Base-by-base conservation (phyloP, 1,139 yeast genomes). In the Blastobotrys serpentis region DNA sequence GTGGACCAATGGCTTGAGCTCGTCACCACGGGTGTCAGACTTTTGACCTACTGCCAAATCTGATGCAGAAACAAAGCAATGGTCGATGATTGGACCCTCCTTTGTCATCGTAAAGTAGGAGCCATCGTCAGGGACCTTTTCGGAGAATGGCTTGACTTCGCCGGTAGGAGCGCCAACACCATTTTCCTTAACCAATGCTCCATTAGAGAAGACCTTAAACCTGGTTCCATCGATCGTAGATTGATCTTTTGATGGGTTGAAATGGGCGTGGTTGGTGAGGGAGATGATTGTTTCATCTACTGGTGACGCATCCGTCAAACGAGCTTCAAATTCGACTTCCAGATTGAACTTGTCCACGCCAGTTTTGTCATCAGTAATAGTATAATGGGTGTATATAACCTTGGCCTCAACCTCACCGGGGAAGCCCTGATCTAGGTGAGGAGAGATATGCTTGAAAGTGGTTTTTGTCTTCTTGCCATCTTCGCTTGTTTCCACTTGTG, bases 201-300 rank as follows among this genome's bases (percentile, higher is more conserved):
- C 55, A 55, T 66, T 63, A 19, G 72, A 55, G 49, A 59, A 59
- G 37, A 70, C 55, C 52, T 62, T 56, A 44, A 68, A 44, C 42
- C 60, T 52, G 17, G 68, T 62, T 2, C 67, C 70, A 7, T 52
- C 67, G 32, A 62, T 61, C 7, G 67, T 53, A 8, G 52, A 56
- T n/a, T 59, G 57, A 23, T 63, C 59, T 44, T 65, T 64, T 48
- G 69, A 61, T 36, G 68, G 53, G 59, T 77, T 79, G 72, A 81
- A 81, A 64, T 80, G 82, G 14, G 82, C 68, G 61, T 83, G 89
- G 64, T 82, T 83, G 44, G 87, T 81, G 63, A 83, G 67, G 58
- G 79, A 77, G 45, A 82, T 71, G 23, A 76, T 69, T 2, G 88
- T 81, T 43, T 75, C 69, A 36, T 69, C 58, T n/a, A 59, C 65